Base-by-base conservation (phyloP, 805 yeast genomes). In the Barnettozyma californica region DNA sequence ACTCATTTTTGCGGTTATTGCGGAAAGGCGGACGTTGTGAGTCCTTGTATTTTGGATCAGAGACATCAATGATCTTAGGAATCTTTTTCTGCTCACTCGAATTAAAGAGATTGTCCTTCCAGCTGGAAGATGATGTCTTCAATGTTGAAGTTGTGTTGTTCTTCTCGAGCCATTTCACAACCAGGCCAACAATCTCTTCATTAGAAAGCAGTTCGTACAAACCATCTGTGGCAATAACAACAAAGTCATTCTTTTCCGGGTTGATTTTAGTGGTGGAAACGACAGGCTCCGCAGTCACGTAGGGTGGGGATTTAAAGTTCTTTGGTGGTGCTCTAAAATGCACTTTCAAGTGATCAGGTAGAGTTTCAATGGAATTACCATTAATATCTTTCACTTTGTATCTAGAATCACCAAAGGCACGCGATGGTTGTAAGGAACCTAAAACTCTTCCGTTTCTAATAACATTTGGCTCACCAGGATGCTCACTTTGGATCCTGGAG, bases 371-470 rank as follows among this genome's bases (percentile, higher is more conserved):
- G 0, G 68, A 52, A 46, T 68, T 52, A 58, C 83, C 63, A 46
- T 65, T 67, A n/a, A 71, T 51, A 34, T 74, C 72, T 29, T 90
- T 80, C 74, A 95, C 77, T 63, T 94, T 94, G 64, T 89, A 94
- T 52, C 97, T 78, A 50, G 96, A 95, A 66, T 94, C 99, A 43
- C 99, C 99, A 72, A 94, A 94, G 1, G 98, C 96, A 60, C 99
- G 76, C 0, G 96, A 81, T 13, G 99, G 99, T 67, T 94, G 98
- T 53, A 94, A 75, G 10, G 94, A 81, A 0, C 99, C 99, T 56
- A 94, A 74, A 10, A 94, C 87, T 60, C 99, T 80, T 5, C 98
- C 99, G 53, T 87, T 80, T 54, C 86, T 75, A 33, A 92, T 77
- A 40, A 84, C 95, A 44, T 83, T 81, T 34, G 62, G 48, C 67